A percentile compares a stretch with the other conserved stretches of the same genome.
Evolutionary conservation across 2,329 filamentous ascomycete species (phyloP).

Genomic region (Neopestalotiopsis sp.): DNA sequence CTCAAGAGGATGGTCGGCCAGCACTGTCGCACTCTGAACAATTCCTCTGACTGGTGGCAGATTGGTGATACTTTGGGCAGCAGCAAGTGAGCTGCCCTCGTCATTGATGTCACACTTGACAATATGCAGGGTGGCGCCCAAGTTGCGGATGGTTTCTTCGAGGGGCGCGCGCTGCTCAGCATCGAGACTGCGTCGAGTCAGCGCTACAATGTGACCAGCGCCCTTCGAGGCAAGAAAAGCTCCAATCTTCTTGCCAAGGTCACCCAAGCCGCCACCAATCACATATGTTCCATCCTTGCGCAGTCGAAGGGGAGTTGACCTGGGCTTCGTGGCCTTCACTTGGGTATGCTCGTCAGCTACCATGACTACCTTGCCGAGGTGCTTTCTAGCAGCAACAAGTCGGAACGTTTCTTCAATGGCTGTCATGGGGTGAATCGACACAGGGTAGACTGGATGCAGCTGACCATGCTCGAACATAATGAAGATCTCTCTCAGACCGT

Average conservation of each 20-base stretch:
- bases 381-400: constrained; percentile 41
- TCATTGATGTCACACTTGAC: constrained; percentile 23
- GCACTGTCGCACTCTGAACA: constrained; percentile 38
- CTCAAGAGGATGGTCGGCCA: constrained; percentile 13
- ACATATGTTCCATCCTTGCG: constrained; percentile 34
- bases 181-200: constrained; percentile 33
- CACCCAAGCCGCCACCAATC: constrained; percentile 41
- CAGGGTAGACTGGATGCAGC: constrained; percentile 27
- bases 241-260: constrained; percentile 34
- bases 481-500: constrained; percentile 13
- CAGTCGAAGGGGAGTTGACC: constrained; percentile 5
- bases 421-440: constrained; percentile 27
- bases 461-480: constrained; percentile 22
- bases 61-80: constrained; percentile 1
- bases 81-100: constrained; percentile 18
- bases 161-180: constrained; percentile 22
- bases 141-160: constrained; percentile 22
- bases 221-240: constrained; percentile 34
- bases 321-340: constrained; percentile 26
- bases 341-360: constrained; percentile 21
- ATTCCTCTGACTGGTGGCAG: constrained; percentile 43
- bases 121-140: constrained; percentile 22
- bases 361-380: constrained; percentile 43
- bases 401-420: constrained; percentile 39
- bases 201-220: constrained; percentile 36